phyloP scores from a whole-genome alignment of 108 stramenopile species.

The Cyclotella sp. region DNA sequence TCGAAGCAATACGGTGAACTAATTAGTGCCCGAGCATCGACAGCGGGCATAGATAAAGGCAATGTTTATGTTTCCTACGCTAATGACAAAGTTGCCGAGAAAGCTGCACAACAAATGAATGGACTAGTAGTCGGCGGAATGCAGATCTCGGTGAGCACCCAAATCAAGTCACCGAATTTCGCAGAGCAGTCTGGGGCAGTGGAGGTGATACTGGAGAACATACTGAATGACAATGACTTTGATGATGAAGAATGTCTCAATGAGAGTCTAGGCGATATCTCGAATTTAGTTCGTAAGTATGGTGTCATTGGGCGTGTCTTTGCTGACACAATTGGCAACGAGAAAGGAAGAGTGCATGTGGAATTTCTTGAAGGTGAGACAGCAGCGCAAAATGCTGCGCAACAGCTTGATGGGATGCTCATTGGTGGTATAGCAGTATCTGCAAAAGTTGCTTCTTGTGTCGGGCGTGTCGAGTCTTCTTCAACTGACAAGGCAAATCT shows the following conservation, averaged over 20 bases:
- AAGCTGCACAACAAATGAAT: constrained; percentile 44
- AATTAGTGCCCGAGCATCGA: constrained; percentile 18
- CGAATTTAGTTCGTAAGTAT: constrained; percentile 36
- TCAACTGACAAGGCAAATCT: neutral
- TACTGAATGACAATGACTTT: constrained; percentile 60
- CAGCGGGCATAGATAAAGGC: constrained; percentile 22
- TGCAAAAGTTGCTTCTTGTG: constrained; percentile 28
- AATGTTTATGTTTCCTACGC: constrained; percentile 42
- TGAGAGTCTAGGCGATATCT: constrained; percentile 48
- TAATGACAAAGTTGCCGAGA: constrained; percentile 19
- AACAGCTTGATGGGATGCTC: constrained; percentile 67
- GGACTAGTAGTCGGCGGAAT: constrained; percentile 49
- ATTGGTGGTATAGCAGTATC: constrained; percentile 64
- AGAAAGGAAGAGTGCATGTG: constrained; percentile 38
- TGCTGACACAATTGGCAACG: constrained; percentile 23
- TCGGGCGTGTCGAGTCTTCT: neutral
- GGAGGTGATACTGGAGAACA: constrained; percentile 36
- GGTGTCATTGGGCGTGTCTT: constrained; percentile 31
- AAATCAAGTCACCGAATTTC: constrained; percentile 4
- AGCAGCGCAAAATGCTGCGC: constrained; percentile 43
- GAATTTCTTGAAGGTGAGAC: constrained; percentile 34
- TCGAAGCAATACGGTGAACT: constrained; percentile 51
- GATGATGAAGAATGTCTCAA: constrained; percentile 62
- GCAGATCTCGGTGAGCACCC: constrained; percentile 19
- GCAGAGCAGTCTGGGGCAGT: constrained; percentile 1